Percentiles rank a stretch among this genome's conserved stretches.
phyloP scores from a whole-genome alignment of 2,329 filamentous ascomycete genomes.

The Juglanconis oblonga region DNA sequence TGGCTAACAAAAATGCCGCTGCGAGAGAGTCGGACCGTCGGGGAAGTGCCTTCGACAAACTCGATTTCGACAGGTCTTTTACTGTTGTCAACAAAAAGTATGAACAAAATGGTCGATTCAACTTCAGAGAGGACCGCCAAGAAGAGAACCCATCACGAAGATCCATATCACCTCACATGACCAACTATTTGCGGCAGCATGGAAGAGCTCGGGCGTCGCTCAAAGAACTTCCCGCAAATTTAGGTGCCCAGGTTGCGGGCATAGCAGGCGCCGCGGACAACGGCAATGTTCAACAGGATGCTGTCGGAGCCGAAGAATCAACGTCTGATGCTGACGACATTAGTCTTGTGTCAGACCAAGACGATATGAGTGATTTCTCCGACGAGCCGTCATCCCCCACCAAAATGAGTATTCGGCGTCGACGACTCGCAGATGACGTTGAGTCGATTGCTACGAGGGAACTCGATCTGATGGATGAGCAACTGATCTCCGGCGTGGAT shows the following conservation, averaged over 20 bases:
- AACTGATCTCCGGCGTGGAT: constrained; percentile 47
- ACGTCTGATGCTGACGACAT: constrained; percentile 46
- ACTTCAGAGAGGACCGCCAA: constrained; percentile 37
- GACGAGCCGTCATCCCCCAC: constrained; percentile 49
- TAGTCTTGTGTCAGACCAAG: constrained; percentile 54
- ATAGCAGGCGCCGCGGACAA: constrained; percentile 33
- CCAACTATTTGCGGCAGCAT: constrained; percentile 47
- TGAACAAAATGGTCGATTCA: constrained; percentile 53
- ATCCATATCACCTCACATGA: constrained; percentile 39
- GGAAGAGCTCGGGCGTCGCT: constrained; percentile 38
- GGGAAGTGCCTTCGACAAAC: constrained; percentile 50
- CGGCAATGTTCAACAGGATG: constrained; percentile 35
- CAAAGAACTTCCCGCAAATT: constrained; percentile 34
- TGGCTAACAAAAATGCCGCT: constrained; percentile 22
- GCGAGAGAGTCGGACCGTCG: constrained; percentile 30
- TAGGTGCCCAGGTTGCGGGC: constrained; percentile 35
- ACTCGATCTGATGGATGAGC: constrained; percentile 42
- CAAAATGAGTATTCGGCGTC: constrained; percentile 44
- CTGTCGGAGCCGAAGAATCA: constrained; percentile 36
- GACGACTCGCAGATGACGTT: constrained; percentile 49
- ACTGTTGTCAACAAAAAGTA: constrained; percentile 58
- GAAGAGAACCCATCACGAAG: constrained; percentile 26
- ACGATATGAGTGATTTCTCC: constrained; percentile 49
- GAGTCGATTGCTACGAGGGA: constrained; percentile 51
- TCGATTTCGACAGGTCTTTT: constrained; percentile 52